Base-by-base conservation (phyloP, 345 rosid genomes). In the Moricandia arvensis region DNA sequence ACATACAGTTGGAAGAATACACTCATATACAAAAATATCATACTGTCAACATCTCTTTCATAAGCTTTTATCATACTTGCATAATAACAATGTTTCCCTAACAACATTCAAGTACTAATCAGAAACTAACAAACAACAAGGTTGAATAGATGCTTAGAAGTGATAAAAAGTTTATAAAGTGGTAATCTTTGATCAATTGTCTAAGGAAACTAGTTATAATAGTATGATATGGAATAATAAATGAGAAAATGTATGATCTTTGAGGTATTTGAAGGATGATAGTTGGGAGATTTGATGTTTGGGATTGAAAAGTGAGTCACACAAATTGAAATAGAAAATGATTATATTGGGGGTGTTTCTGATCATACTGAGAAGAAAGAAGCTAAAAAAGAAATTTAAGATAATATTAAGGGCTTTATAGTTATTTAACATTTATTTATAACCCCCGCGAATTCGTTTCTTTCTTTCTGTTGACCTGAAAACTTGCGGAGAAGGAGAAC, bases 401-500 rank as follows among this genome's bases (percentile, higher is more conserved):
- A 60, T 8, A 49, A 33, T 7, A 16, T 1, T 18, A 7, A 13
- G 49, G 60, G 13, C 68, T 47, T 0, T 16, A 31, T 47, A 47
- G 49, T 41, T 6, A 59, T 8, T n/a, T 29, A 27, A 7, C 29
- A 71, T 38, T 6, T 29, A 59, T 30, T 11, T 30, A 13, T 45
- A 64, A 65, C 18, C 17, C 64, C 33, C 43, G 12, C 33, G 57
- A 64, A 2, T 31, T 43, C 7, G 58, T 75, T 29, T 29, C 33
- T 26, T 24, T 17, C 13, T 2, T 5, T 35, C 7, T n/a, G 38
- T 67, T 67, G 79, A 75, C 62, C 37, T 38, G 59, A 54, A 53
- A 68, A 54, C 58, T 68, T 37, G 45, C 53, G 59, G 71, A 41
- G 69, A 13, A 72, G 13, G 15, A 9, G 53, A 43, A 11, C 10